Evolutionary conservation across 2,329 filamentous ascomycete species (phyloP), one percentile per base, ranked within the genome.

Genomic region (Beauveria sp.): DNA sequence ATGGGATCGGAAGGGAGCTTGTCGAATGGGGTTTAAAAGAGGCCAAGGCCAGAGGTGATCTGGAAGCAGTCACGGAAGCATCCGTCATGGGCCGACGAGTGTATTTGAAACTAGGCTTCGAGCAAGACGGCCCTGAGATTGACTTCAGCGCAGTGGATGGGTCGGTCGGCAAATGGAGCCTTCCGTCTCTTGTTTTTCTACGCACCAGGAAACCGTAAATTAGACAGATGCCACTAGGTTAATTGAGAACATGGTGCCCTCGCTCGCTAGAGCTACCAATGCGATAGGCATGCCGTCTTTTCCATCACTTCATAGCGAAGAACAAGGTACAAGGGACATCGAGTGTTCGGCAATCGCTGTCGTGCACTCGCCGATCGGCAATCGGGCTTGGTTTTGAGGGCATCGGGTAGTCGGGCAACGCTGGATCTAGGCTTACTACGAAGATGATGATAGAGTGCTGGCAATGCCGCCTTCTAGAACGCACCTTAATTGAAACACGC

Each of bases 21-120:
- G 80, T 81, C 12, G 71, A 74, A 65, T 82, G 78, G 78, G 80
- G 80, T 0, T 68, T 80, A 9, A 74, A 72, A 5, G 77, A 76
- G 71, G 77, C 75, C 5, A 63, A 69, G 62, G 67, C 72, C 28
- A 65, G 78, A 3, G 76, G 76, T 0, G 73, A 73, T 1, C 62
- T 78, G 12, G 78, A 82, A 65, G 69, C 71, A 6, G 71, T 75
- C 10, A 77, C 74, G 0, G 80, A 82, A 67, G 80, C 73, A 2
- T 81, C 79, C 20, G 66, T 66, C 16, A 79, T 82, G 79, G 80
- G 80, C 3, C 70, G 80, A 10, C 66, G 69, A 28, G 77, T 77
- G 0, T 83, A 83, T 57, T 47, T 63, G n/a, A 74, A 77, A 62
- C 56, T 81, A 43, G 80, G 79, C 0, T 83, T 82, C 62, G 66